Evolutionary conservation across 192 early-diverging fungal species (phyloP).

Genomic region (Bifiguratus adelaidae): DNA sequence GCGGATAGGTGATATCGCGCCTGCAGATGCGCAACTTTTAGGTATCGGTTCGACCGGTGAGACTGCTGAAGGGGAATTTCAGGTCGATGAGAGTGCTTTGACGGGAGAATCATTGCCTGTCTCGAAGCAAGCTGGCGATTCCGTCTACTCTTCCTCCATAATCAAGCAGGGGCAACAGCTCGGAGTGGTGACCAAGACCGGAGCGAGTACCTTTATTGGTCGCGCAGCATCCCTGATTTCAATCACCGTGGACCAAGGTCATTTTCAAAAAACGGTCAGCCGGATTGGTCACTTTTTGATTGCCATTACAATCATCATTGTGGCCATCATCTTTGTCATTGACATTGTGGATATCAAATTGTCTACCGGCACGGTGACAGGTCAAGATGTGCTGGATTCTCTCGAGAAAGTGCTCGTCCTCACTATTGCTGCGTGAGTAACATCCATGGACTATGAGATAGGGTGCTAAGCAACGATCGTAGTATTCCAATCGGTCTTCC

Average conservation of each 20-base stretch:
- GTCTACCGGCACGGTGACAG: conserved; percentile 36
- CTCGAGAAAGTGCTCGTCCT: conserved; percentile 71
- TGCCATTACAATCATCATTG: conserved; percentile 65
- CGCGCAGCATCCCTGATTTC: conserved; percentile 89
- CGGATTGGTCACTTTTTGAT: conserved; percentile 91
- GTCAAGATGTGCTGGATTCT: conserved; percentile 45
- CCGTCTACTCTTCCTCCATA: conserved; percentile 86
- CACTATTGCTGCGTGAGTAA: conserved; percentile 90
- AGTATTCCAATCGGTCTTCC: conserved; percentile 91
- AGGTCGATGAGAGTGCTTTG: conserved; percentile 89
- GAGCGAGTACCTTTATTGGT: conserved; percentile 89
- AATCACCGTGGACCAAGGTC: conserved; percentile 86
- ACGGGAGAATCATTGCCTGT: conserved; percentile 93
- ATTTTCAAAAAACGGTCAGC: conserved; percentile 95
- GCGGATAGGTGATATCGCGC: conserved; percentile 90
- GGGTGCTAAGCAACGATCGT: too few species aligned
- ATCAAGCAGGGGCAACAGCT: conserved; percentile 94
- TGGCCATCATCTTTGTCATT: conserved; percentile 72
- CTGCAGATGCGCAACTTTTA: conserved; percentile 78
- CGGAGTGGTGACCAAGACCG: conserved; percentile 88
- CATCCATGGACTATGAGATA: too few species aligned
- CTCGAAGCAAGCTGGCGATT: conserved; percentile 67
- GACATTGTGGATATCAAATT: conserved; percentile 45
- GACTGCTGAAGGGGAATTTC: conserved; percentile 61
- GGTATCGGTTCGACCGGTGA: conserved; percentile 71